These are phyloP conservation scores for Rosa lucieae DNA, from an alignment of 306 rosid species.

Conservation along the genomic window DNA sequence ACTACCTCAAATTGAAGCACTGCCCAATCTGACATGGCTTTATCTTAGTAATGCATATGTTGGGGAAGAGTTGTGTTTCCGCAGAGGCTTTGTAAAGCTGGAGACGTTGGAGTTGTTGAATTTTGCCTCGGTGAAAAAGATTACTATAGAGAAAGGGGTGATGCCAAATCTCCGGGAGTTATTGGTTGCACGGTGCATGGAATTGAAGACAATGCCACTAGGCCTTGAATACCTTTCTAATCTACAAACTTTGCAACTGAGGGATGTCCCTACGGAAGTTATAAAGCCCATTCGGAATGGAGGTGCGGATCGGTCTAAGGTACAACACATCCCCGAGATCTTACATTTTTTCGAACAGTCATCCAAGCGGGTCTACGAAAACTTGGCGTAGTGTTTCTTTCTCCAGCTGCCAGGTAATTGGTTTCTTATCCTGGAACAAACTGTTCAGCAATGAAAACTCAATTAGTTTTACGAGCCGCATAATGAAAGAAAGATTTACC, in stretches of 20 bases:
- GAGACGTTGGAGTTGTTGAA: rapidly evolving
- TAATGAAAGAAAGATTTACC: too few species aligned
- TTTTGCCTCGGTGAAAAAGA: not conserved
- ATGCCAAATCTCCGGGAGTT: not conserved
- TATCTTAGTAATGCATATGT: not conserved
- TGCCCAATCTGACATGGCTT: not conserved
- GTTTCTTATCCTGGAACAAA: too few species aligned
- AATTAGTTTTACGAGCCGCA: too few species aligned
- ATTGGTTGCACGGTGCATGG: not conserved
- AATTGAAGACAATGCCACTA: conserved; percentile 9
- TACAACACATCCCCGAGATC: not conserved
- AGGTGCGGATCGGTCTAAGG: not conserved
- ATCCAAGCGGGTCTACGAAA: not conserved
- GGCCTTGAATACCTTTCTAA: conserved; percentile 13
- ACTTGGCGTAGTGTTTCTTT: not conserved
- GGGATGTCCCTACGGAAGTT: not conserved
- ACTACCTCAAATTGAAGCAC: too few species aligned
- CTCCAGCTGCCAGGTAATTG: too few species aligned
- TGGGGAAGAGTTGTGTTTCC: not conserved
- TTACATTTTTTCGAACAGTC: not conserved
- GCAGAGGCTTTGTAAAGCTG: not conserved
- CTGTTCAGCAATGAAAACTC: too few species aligned
- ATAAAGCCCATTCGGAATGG: not conserved
- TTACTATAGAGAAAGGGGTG: not conserved
- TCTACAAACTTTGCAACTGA: not conserved